These are phyloP conservation scores for Ceratocystis harringtonii DNA, from an alignment of 2,329 filamentous ascomycete species.

Conservation along the genomic window DNA sequence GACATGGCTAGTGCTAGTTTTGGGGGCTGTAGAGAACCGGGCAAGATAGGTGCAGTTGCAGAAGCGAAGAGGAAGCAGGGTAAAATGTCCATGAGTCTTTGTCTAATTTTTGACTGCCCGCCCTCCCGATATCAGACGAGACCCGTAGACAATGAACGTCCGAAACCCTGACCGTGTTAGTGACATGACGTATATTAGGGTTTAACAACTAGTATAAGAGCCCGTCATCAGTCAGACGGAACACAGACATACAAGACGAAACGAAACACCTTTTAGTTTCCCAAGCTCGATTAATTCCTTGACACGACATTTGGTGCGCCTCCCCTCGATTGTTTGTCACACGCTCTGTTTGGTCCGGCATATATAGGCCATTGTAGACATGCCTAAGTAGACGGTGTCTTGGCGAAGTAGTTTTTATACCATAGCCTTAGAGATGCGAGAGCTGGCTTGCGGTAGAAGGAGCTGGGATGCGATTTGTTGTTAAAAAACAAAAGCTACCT, in stretches of 20 bases:
- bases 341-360: not conserved
- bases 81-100: not conserved
- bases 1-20: not conserved
- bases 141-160: not conserved
- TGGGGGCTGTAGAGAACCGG: not conserved
- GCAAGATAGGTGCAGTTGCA: not conserved
- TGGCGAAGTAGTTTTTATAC: no score
- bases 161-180: not conserved
- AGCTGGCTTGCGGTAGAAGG: no score
- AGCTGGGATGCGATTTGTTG: no score
- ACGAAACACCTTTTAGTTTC: not conserved
- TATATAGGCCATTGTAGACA: not conserved
- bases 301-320: not conserved
- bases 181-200: not conserved
- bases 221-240: not conserved
- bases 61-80: not conserved
- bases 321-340: not conserved
- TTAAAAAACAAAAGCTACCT: no score
- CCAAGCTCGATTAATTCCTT: not conserved
- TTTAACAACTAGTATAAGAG: not conserved
- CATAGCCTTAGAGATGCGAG: no score
- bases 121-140: not conserved
- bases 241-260: not conserved
- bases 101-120: not conserved
- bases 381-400: no score